Conservation (phyloP, 495 filamentous ascomycete genomes). For the Rhizodiscina lignyota region DNA sequence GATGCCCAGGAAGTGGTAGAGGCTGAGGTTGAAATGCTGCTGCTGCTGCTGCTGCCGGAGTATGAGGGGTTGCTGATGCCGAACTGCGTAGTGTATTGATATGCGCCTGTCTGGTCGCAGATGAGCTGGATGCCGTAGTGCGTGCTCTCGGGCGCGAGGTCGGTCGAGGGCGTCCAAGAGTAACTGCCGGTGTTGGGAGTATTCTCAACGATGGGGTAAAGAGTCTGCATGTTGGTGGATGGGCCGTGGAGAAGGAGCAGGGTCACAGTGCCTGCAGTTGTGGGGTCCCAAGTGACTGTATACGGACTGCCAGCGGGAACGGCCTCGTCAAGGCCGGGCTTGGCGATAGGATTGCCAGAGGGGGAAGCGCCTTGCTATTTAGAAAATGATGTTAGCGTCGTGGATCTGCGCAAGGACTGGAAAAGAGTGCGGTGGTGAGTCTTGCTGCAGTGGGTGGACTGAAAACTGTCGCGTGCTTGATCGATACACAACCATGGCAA, state of each 20-base stretch:
- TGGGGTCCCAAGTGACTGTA: conserved; percentile 46
- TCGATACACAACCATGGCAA: too few relatives aligned
- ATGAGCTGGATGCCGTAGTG: conserved; percentile 51
- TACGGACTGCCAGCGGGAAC: conserved; percentile 39
- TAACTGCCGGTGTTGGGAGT: conserved; percentile 41
- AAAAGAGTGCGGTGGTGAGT: too few relatives aligned
- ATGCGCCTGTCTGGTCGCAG: conserved; percentile 40
- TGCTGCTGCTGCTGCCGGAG: conserved; percentile 1
- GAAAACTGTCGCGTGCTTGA: too few relatives aligned
- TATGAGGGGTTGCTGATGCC: conserved; percentile 35
- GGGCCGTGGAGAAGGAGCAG: conserved; percentile 48
- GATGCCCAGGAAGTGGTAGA: neutral
- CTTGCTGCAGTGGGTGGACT: too few relatives aligned
- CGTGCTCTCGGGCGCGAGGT: conserved; percentile 30
- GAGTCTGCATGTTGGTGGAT: conserved; percentile 33
- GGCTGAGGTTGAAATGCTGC: neutral
- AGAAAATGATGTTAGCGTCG: too few relatives aligned
- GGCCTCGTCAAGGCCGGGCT: conserved; percentile 32
- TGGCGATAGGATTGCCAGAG: conserved; percentile 38
- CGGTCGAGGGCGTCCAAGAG: conserved; percentile 35
- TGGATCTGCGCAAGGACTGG: too few relatives aligned
- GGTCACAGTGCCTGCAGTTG: conserved; percentile 32
- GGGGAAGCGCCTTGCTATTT: conserved; percentile 14
- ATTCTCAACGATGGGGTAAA: conserved; percentile 36
- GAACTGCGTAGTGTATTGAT: conserved; percentile 55